Base-by-base conservation (phyloP, 306 rosid species). In the Sophora flavescens region DNA sequence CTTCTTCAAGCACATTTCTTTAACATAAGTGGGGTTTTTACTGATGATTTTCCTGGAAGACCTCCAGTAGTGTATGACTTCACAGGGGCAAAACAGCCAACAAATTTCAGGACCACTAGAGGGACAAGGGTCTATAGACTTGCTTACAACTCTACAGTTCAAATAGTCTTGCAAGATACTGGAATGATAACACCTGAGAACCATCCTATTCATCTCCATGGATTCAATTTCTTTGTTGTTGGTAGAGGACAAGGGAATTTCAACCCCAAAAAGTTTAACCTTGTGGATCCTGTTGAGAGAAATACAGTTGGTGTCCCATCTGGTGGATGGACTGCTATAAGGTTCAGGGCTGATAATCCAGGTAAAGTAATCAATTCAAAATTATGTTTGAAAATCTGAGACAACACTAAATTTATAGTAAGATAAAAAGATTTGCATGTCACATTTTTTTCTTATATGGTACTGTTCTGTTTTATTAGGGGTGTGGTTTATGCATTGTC, bases 271-370 rank as follows among this genome's bases (percentile, higher is more conserved):
- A 85, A 64, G 6, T 93, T 93, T 77, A 93, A 91, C 53, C 90
- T 93, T 54, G 68, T 86, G 30, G 98, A 93, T 45, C 98, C 96
- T 74, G 87, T 91, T 52, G 98, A 93, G 82, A 93, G 98, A 57
- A 93, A 93, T 62, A 93, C 97, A 3, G 74, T 84, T 42, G 93
- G 87, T 45, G 96, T 93, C 16, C 98, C 95, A 22, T 78, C 97
- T 2, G 91, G 96, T 30, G 97, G 98, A 6, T 93, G 97, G 98
- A 60, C 87, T 53, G 93, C 93, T 48, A 81, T 93, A 32, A 91
- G 98, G 82, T 93, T 93, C 81, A 81, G 74, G 45, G 98, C 98
- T 69, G 93, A 93, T 76, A 93, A 93, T 87, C 97, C 96, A 82
- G 98, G 98, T 93, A 73, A 83, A 38, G 22, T 26, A 26, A 0